Conservation (phyloP, 129 eudicot species). For the Flaveria sonorensis region DNA sequence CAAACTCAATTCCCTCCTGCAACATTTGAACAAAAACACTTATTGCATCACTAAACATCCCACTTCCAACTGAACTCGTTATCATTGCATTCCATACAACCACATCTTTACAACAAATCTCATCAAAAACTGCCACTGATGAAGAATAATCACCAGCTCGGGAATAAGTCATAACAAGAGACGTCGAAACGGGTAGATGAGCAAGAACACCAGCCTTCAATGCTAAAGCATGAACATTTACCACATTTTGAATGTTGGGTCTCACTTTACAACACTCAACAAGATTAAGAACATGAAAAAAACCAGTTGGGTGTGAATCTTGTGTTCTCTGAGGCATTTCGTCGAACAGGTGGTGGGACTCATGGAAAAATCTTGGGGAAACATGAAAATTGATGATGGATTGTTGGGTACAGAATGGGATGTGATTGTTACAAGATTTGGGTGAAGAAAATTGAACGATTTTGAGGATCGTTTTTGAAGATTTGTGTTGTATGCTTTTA, state of each 20-base stretch:
- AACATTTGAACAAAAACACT: constrained; percentile 47
- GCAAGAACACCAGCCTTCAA: constrained; percentile 52
- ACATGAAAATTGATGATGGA: constrained; percentile 17
- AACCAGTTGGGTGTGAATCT: not conserved
- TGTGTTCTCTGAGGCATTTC: constrained; percentile 49
- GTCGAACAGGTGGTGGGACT: constrained; percentile 41
- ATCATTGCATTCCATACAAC: constrained; percentile 73
- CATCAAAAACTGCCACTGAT: constrained; percentile 44
- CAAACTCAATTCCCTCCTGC: constrained; percentile 46
- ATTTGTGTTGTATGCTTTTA: not conserved
- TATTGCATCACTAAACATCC: constrained; percentile 21
- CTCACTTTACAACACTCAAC: constrained; percentile 32
- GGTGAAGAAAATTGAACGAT: not conserved
- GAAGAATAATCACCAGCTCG: constrained; percentile 43
- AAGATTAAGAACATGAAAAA: constrained; percentile 48
- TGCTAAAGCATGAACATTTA: constrained; percentile 49
- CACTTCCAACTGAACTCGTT: constrained; percentile 43
- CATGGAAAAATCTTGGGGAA: constrained; percentile 18
- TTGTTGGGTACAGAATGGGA: not conserved
- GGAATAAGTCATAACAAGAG: constrained; percentile 50
- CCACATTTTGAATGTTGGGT: constrained; percentile 29
- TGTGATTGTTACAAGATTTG: constrained; percentile 19
- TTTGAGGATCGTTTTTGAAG: constrained; percentile 13
- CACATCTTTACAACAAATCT: constrained; percentile 51
- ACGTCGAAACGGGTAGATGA: constrained; percentile 50